These are phyloP conservation scores for Chlorophyllum brunneum DNA, from an alignment of 768 basidiomycete genomes.

Conservation along the genomic window DNA sequence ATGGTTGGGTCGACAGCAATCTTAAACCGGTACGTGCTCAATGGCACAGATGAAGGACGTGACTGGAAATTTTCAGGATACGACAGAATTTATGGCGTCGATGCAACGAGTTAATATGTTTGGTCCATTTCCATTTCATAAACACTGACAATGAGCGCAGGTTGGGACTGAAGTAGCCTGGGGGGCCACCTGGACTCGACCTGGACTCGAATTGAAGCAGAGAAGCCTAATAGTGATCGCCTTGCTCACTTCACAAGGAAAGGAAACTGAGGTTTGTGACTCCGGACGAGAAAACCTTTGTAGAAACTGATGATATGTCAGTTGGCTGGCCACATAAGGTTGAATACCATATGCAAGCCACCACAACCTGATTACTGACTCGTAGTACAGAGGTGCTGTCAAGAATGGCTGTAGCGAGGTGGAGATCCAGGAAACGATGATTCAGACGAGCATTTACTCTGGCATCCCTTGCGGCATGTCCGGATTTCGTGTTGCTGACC, in stretches of 20 bases:
- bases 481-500: constrained; percentile 38
- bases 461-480: constrained; percentile 41
- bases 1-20: constrained; percentile 40
- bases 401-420: constrained; percentile 39
- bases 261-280: constrained; percentile 36
- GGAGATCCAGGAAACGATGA: constrained; percentile 40
- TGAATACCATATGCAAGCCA: not conserved
- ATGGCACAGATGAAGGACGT: not conserved
- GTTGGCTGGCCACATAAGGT: constrained; percentile 11
- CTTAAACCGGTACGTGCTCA: constrained; percentile 26
- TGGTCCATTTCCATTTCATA: not conserved
- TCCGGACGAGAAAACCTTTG: not conserved
- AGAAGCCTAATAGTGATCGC: constrained; percentile 43
- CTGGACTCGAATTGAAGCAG: constrained; percentile 42
- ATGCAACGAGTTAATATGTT: constrained; percentile 38
- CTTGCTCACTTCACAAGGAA: constrained; percentile 38
- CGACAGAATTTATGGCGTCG: constrained; percentile 42
- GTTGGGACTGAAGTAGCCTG: constrained; percentile 27
- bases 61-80: constrained; percentile 20
- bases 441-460: constrained; percentile 39
- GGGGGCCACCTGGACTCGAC: constrained; percentile 46
- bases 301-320: not conserved
- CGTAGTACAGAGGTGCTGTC: constrained; percentile 33
- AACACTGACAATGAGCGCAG: constrained; percentile 10
- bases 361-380: not conserved